Evolutionary conservation across 179 eudicot species (phyloP), one percentile per base, ranked within the genome.

Genomic region (Silene coronaria): DNA sequence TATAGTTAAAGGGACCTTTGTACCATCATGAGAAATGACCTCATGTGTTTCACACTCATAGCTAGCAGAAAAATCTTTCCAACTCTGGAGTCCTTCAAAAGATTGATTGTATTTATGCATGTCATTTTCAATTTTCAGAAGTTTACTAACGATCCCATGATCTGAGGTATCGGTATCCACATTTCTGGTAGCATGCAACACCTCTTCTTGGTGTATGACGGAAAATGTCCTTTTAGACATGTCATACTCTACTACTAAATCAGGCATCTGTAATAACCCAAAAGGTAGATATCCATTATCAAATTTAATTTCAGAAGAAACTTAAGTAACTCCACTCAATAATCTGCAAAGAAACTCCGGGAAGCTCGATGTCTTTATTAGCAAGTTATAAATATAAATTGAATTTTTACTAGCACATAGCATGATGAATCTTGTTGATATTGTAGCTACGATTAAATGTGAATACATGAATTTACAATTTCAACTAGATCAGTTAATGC

Each of bases 131-230:
- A 24, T 34, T 30, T 81, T 76, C 58, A 42, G 24, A 64, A 64
- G 79, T 71, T 76, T 70, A 76, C 69, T 22, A 46, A 45, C 67
- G 67, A 27, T 27, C 63, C 77, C 74, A 38, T 36, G 19, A 55
- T 74, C 70, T 22, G 74, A 38, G 45, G 84, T 60, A 73, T 17
- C 72, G 17, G 79, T 64, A 30, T 23, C 68, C 64, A 71, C 68
- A 58, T 75, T 30, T 62, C 72, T 48, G 61, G 86, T 42, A 77
- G 85, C 80, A 66, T 77, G 84, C 59, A 75, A 22, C 22, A 91
- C 92, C 84, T 87, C 94, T 72, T 95, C 99, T 84, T 92, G 99
- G 70, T 92, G 89, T 68, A 92, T 88, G 58, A 89, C 62, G 7
- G 86, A 88, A 79, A 81, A 87, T 38, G 77, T 84, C 66, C 71